Base-by-base conservation (phyloP, 768 basidiomycete species). In the Trametes sanguinea region DNA sequence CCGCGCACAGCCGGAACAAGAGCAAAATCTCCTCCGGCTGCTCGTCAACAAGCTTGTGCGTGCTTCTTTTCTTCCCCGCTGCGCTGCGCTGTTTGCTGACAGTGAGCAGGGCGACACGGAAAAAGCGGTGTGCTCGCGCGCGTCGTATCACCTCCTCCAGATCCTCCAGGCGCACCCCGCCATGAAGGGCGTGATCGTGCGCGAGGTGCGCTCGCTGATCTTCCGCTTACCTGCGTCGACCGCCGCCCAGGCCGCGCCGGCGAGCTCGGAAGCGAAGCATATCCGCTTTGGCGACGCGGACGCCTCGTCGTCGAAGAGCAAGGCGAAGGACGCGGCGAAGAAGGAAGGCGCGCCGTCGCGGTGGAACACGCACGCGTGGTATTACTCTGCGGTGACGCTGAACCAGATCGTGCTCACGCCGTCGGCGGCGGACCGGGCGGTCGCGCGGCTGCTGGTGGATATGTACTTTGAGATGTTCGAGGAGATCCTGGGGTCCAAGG, bases 381-480 rank as follows among this genome's bases (percentile, higher is more conserved):
- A 98, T 76, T 99, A 98, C 73, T 86, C 93, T 14, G 81, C 90
- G 5, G 94, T 97, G 70, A 97, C 97, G 0, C 87, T 98, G 67
- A 98, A 98, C 73, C 97, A 98, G 75, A 87, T 95, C 60, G 85
- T 94, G 43, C 80, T 98, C 33, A 78, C 79, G 9, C 71, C 78
- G 9, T 77, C 80, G 9, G 80, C 83, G 6, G 77, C 72, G 16
- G 95, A 97, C 67, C 79, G 83, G 8, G 85, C 85, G 0, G 90
- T 94, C 9, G 90, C 95, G 13, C 75, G 86, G 48, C 82, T 85
- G 62, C 79, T 98, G 62, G 86, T 98, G 17, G 89, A 94, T 53
- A 82, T 95, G 3, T 98, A 98, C 76, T 99, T 98, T 69, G 89
- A 95, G 77, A 82, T 98, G 71, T 99, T 99, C 79, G 81, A 87